These are phyloP conservation scores for Yarrowia sp. DNA, from an alignment of 805 yeast genomes.

Conservation along the genomic window DNA sequence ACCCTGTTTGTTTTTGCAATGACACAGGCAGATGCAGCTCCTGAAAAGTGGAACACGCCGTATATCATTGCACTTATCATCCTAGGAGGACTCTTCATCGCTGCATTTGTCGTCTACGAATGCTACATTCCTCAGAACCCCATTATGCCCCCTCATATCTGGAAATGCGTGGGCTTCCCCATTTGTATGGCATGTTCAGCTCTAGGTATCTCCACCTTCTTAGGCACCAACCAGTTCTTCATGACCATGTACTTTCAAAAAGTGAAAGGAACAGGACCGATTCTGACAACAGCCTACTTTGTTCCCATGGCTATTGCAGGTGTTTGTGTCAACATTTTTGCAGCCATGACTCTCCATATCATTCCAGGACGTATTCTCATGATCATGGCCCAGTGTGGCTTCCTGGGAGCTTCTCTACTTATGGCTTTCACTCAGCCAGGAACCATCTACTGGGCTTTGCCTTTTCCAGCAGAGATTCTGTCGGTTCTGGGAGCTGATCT, in stretches of 20 bases:
- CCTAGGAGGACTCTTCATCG: constrained; percentile 52
- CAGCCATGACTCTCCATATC: constrained; percentile 56
- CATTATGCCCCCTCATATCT: constrained; percentile 57
- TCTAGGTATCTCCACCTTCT: constrained; percentile 56
- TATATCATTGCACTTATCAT: constrained; percentile 57
- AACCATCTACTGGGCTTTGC: constrained; percentile 55
- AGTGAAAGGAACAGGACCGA: constrained; percentile 51
- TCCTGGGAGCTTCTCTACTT: constrained; percentile 51
- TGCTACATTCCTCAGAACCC: constrained; percentile 53
- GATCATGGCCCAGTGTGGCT: constrained; percentile 51
- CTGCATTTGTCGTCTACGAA: constrained; percentile 53
- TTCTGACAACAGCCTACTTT: constrained; percentile 56
- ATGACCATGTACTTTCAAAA: constrained; percentile 56
- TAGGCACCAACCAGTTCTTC: constrained; percentile 54
- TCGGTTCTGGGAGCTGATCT: constrained; percentile 59
- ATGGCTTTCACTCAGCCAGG: constrained; percentile 54
- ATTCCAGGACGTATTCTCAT: constrained; percentile 55
- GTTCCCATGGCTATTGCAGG: constrained; percentile 57
- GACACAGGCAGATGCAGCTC: constrained; percentile 55
- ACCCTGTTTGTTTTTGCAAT: constrained; percentile 55
- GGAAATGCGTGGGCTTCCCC: constrained; percentile 53
- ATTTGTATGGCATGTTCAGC: constrained; percentile 52
- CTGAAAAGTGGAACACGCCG: constrained; percentile 56
- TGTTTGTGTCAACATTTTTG: constrained; percentile 54
- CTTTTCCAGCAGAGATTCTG: constrained; percentile 55